phyloP scores from a whole-genome alignment of 2,329 filamentous ascomycete genomes.

The Aspergillus sp. region DNA sequence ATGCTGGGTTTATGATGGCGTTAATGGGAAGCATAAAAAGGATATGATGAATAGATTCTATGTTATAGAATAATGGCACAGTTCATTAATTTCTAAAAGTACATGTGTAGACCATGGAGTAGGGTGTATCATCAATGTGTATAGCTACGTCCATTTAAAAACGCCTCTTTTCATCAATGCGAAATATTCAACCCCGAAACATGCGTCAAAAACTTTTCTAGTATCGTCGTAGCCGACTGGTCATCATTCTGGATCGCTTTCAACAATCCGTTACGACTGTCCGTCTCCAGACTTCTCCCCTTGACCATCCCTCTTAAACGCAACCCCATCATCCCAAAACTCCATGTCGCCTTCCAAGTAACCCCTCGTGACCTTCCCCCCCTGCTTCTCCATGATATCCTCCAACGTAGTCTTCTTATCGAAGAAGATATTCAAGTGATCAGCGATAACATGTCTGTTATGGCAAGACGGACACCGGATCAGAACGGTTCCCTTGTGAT shows the following conservation, averaged over 20 bases:
- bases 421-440: conserved; percentile 64
- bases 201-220: neutral
- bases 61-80: neutral
- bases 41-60: neutral
- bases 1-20: conserved; percentile 15
- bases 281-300: conserved; percentile 6
- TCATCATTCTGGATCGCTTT: no score
- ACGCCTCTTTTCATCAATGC: neutral
- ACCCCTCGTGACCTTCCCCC: conserved; percentile 73
- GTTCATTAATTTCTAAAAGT: conserved; percentile 1
- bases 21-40: conserved; percentile 10
- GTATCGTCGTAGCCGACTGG: neutral
- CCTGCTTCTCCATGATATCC: conserved; percentile 35
- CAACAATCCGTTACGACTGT: no score
- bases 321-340: conserved; percentile 72
- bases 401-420: conserved; percentile 38
- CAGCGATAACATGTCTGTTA: conserved; percentile 83
- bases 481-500: conserved; percentile 81
- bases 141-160: neutral
- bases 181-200: neutral
- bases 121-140: conserved; percentile 10
- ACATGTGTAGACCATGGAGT: conserved; percentile 17
- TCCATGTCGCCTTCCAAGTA: conserved; percentile 78
- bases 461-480: conserved; percentile 82
- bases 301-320: conserved; percentile 10